These are phyloP conservation scores for Dothistroma septosporum DNA, from an alignment of 2,329 filamentous ascomycete species.

Conservation along the genomic window DNA sequence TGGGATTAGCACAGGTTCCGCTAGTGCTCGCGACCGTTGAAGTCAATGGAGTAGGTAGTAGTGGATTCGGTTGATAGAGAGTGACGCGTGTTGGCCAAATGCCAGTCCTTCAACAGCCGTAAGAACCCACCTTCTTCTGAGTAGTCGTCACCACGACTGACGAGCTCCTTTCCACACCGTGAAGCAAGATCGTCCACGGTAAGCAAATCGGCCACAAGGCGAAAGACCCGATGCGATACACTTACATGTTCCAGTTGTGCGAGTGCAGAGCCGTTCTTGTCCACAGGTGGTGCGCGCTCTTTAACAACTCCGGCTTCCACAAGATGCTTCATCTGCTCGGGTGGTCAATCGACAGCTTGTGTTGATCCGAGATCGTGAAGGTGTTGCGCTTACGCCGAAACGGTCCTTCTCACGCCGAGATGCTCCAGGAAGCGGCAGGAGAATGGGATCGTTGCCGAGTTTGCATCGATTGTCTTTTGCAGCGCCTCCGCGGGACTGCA, in stretches of 20 bases:
- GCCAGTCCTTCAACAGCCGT: too few species aligned
- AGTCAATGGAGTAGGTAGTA: too few species aligned
- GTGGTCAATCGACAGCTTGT: too few species aligned
- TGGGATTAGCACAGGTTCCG: too few species aligned
- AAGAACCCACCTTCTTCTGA: neutral
- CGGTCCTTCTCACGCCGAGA: constrained; percentile 94
- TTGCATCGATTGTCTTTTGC: constrained; percentile 87
- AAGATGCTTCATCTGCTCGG: constrained; percentile 66
- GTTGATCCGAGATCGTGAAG: too few species aligned
- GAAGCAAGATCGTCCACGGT: constrained; percentile 9
- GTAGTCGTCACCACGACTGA: constrained; percentile 15
- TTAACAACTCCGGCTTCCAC: constrained; percentile 81
- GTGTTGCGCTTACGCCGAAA: constrained; percentile 50
- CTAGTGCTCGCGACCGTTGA: too few species aligned
- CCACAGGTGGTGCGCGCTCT: constrained; percentile 81
- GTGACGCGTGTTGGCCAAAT: too few species aligned
- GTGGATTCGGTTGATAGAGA: too few species aligned
- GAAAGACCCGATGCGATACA: constrained; percentile 22
- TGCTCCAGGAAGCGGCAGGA: constrained; percentile 88
- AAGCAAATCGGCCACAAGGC: neutral
- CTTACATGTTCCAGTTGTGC: constrained; percentile 92
- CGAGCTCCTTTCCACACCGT: constrained; percentile 9
- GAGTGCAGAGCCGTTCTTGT: constrained; percentile 91
- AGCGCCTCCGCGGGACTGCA: constrained; percentile 80
- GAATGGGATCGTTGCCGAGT: constrained; percentile 89